Evolutionary conservation across 768 basidiomycete genomes (phyloP).

Genomic region (Tylopilus subfusipes): DNA sequence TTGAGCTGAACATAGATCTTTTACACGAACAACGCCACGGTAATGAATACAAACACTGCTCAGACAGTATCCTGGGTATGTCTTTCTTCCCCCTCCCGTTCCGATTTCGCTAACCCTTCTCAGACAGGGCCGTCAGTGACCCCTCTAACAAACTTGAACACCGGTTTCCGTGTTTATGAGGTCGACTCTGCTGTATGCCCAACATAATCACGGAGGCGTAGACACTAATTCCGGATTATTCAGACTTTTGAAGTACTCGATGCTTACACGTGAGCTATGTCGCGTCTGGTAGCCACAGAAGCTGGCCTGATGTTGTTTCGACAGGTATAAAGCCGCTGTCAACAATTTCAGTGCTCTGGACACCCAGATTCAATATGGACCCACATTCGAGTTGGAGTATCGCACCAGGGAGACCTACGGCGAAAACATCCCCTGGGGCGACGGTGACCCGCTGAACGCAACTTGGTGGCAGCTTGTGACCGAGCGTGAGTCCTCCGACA

Average conservation of each 20-base stretch:
- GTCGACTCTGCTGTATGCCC: constrained; percentile 51
- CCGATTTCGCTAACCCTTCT: constrained; percentile 8
- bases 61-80: constrained; percentile 50
- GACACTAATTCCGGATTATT: constrained; percentile 1
- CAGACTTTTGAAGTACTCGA: constrained; percentile 78
- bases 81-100: constrained; percentile 2
- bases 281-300: neutral
- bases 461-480: constrained; percentile 84
- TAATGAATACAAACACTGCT: constrained; percentile 54
- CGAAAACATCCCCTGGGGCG: constrained; percentile 50
- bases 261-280: constrained; percentile 61
- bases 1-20: constrained; percentile 46
- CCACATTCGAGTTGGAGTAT: constrained; percentile 62
- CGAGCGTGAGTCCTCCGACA: constrained; percentile 46
- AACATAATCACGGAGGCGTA: neutral
- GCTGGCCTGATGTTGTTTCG: neutral
- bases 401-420: constrained; percentile 69
- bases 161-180: constrained; percentile 57
- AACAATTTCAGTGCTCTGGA: constrained; percentile 57
- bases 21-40: constrained; percentile 69
- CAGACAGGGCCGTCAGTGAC: constrained; percentile 71
- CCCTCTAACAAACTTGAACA: constrained; percentile 67
- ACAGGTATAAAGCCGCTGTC: constrained; percentile 66
- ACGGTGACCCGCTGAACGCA: constrained; percentile 67
- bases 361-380: constrained; percentile 51